These are phyloP conservation scores for Trichoderma orchidacearum DNA, from an alignment of 495 filamentous ascomycete genomes.

Conservation along the genomic window DNA sequence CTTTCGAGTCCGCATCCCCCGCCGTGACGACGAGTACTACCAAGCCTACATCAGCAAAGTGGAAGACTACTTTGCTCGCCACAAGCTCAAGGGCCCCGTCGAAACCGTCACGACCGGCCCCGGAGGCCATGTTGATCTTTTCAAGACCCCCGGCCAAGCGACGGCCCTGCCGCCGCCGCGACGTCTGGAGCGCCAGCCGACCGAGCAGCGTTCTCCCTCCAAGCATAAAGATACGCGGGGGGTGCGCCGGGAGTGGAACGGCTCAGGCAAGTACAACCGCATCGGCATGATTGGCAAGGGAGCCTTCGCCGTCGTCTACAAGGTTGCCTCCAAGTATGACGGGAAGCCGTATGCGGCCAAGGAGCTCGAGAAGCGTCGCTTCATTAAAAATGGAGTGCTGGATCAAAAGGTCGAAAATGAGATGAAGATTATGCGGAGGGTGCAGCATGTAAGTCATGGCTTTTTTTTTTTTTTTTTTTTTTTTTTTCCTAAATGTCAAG, in stretches of 20 bases:
- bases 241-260: conserved; percentile 52
- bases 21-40: conserved; percentile 41
- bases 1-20: conserved; percentile 79
- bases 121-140: conserved; percentile 25
- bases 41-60: conserved; percentile 48
- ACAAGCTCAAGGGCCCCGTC: conserved; percentile 12
- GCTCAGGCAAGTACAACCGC: conserved; percentile 70
- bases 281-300: conserved; percentile 74
- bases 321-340: conserved; percentile 63
- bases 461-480: too few relatives aligned
- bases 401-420: conserved; percentile 87
- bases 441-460: conserved; percentile 62
- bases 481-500: too few relatives aligned
- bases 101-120: conserved; percentile 32
- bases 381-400: conserved; percentile 75
- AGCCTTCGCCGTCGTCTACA: conserved; percentile 86
- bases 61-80: conserved; percentile 30
- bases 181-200: background rate
- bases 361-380: conserved; percentile 75
- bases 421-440: conserved; percentile 77
- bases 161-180: background rate
- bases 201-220: background rate
- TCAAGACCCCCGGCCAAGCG: background rate
- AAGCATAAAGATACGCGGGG: background rate
- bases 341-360: conserved; percentile 79